These are phyloP conservation scores for Citeromyces siamensis DNA, from an alignment of 1,139 yeast genomes.

Conservation along the genomic window DNA sequence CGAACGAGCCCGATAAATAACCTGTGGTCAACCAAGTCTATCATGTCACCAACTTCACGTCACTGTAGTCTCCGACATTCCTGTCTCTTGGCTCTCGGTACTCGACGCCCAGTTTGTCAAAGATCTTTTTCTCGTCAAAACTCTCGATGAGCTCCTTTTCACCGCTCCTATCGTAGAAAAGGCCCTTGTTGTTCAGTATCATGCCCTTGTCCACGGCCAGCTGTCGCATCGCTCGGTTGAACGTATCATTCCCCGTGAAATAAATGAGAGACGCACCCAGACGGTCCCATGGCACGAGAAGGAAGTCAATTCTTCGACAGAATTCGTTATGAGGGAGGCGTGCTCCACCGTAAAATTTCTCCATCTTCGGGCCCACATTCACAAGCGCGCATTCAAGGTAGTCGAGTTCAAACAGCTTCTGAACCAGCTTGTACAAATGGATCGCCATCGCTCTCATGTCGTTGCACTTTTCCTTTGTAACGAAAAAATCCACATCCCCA, in stretches of 20 bases:
- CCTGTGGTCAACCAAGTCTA: neutral
- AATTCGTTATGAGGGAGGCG: conserved; percentile 14
- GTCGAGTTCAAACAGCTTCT: conserved; percentile 14
- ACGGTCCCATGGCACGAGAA: conserved; percentile 35
- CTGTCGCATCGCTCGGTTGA: conserved; percentile 36
- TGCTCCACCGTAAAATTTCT: conserved; percentile 22
- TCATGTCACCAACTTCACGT: conserved; percentile 1
- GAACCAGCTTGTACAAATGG: conserved; percentile 19
- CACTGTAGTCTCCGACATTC: conserved; percentile 18
- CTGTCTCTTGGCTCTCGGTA: conserved; percentile 35
- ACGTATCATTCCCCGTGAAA: conserved; percentile 45
- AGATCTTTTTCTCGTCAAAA: conserved; percentile 32
- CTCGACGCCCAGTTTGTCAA: conserved; percentile 30
- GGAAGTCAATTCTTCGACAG: conserved; percentile 46
- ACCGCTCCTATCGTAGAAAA: conserved; percentile 17
- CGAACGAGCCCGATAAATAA: no score
- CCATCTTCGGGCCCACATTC: conserved; percentile 7
- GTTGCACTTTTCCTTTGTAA: conserved; percentile 28
- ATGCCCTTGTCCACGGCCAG: conserved; percentile 31
- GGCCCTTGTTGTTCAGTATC: conserved; percentile 35
- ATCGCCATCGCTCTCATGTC: conserved; percentile 17
- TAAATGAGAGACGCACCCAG: conserved; percentile 42
- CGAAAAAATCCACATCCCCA: conserved; percentile 48
- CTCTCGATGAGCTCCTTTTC: conserved; percentile 25
- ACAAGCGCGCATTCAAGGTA: conserved; percentile 19